Evolutionary conservation across 768 basidiomycete genomes (phyloP).

Genomic region (Phanerochaete sordida): DNA sequence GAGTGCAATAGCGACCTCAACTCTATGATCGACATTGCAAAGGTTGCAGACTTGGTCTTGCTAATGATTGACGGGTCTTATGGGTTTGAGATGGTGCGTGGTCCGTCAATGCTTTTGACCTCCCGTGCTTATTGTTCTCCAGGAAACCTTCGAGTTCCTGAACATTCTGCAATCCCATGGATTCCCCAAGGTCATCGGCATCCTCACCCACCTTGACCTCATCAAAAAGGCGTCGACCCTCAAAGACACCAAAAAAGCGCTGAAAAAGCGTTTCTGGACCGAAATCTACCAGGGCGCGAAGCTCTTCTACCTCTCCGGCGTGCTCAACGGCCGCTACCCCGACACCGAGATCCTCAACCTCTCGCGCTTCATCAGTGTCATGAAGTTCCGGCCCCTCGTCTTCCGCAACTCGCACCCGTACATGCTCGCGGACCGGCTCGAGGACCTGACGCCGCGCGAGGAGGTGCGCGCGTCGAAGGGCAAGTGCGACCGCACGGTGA

Average conservation of each 20-base stretch:
- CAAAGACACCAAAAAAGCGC: slow-evolving; percentile 84
- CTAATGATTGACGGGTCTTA: slow-evolving; percentile 98
- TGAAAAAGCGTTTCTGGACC: slow-evolving; percentile 99
- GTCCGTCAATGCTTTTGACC: neutral
- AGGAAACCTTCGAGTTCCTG: slow-evolving; percentile 99
- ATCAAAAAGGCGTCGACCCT: slow-evolving; percentile 89
- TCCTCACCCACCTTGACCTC: slow-evolving; percentile 95
- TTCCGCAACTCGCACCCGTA: slow-evolving; percentile 97
- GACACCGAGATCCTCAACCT: slow-evolving; percentile 96
- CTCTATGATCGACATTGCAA: slow-evolving; percentile 97
- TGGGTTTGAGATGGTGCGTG: slow-evolving; percentile 94
- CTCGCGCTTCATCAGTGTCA: slow-evolving; percentile 92
- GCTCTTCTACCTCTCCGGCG: slow-evolving; percentile 95
- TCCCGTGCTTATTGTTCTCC: neutral
- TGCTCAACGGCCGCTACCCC: slow-evolving; percentile 95
- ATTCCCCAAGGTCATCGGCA: slow-evolving; percentile 96
- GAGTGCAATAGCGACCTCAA: slow-evolving; percentile 98
- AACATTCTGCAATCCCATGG: slow-evolving; percentile 97
- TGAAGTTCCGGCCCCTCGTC: slow-evolving; percentile 97
- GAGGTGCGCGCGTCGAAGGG: slow-evolving; percentile 71
- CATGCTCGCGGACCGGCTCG: slow-evolving; percentile 89
- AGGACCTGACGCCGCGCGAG: slow-evolving; percentile 92
- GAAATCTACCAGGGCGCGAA: slow-evolving; percentile 99
- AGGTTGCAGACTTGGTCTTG: slow-evolving; percentile 93
- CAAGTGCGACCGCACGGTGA: slow-evolving; percentile 91